A percentile compares a stretch with the other conserved stretches of the same genome.
phyloP scores from a whole-genome alignment of 1,284 basidiomycete species.

The Ganoderma sinense region DNA sequence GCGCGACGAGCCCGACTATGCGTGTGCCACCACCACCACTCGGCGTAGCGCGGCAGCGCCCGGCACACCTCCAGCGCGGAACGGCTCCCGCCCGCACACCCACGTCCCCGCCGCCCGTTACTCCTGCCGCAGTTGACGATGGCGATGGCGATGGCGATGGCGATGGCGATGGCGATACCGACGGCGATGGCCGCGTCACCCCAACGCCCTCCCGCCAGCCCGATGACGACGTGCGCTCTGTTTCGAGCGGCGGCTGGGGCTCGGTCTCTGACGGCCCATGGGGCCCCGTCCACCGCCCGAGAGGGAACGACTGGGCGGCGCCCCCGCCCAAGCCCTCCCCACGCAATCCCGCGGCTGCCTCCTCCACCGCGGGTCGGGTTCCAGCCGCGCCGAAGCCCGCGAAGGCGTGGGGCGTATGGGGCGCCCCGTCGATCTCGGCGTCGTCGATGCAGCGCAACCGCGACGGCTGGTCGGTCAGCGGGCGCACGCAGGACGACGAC shows the following conservation, averaged over 20 bases:
- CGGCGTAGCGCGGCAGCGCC: conserved; percentile 13
- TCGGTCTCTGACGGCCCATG: conserved; percentile 14
- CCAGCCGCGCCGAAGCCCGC: not conserved
- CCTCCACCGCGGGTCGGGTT: not conserved
- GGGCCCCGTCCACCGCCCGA: not conserved
- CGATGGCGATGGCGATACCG: not conserved
- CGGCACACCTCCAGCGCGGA: conserved; percentile 17
- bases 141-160: not conserved
- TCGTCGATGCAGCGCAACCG: conserved; percentile 24
- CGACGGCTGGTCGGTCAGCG: conserved; percentile 26
- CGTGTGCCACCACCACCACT: conserved; percentile 19
- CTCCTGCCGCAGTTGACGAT: not conserved
- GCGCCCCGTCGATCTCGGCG: conserved; percentile 24
- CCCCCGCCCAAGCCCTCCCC: conserved; percentile 3
- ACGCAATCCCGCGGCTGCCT: not conserved
- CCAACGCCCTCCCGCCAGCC: conserved; percentile 7
- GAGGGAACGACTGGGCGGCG: not conserved
- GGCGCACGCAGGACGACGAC: conserved; percentile 8
- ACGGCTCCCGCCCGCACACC: conserved; percentile 10
- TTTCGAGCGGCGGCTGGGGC: conserved; percentile 14
- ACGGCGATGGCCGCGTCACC: not conserved
- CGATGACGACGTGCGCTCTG: conserved; percentile 17
- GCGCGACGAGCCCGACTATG: not conserved
- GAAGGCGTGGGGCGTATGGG: conserved; percentile 19
- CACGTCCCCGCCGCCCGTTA: not conserved